These are phyloP conservation scores for Dioscorea dumetorum DNA, from an alignment of 106 monocot genomes.

Conservation along the genomic window DNA sequence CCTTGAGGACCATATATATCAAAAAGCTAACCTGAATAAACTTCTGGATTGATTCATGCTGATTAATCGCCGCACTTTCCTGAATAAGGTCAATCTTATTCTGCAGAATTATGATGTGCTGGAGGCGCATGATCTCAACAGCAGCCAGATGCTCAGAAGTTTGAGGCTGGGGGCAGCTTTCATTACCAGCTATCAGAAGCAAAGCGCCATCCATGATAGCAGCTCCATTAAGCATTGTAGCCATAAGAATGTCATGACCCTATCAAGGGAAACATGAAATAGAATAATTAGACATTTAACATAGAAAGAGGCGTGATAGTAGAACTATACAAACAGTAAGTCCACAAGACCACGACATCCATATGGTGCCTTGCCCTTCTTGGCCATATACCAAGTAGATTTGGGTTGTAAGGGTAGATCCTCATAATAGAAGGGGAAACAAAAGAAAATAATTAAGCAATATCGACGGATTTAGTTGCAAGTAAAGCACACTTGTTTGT, in stretches of 20 bases:
- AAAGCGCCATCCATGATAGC: constrained; percentile 98
- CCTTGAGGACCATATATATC: not conserved
- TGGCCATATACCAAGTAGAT: too few species aligned
- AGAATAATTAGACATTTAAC: too few species aligned
- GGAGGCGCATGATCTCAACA: constrained; percentile 92
- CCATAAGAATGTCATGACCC: constrained; percentile 99
- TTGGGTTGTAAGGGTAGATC: too few species aligned
- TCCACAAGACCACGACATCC: too few species aligned
- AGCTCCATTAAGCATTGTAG: constrained; percentile 99
- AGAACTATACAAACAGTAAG: too few species aligned
- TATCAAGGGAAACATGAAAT: constrained; percentile 9
- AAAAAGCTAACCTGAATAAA: constrained; percentile 67
- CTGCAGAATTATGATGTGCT: constrained; percentile 86
- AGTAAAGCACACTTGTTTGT: too few species aligned
- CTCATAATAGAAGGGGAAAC: too few species aligned
- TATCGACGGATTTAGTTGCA: too few species aligned
- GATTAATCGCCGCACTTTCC: constrained; percentile 92
- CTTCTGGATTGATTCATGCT: constrained; percentile 83
- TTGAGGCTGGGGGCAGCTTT: constrained; percentile 96
- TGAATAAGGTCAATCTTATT: constrained; percentile 98
- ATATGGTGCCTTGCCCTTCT: too few species aligned
- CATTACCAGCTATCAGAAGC: constrained; percentile 90
- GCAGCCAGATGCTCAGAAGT: constrained; percentile 96
- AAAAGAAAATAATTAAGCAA: too few species aligned
- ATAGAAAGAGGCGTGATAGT: too few species aligned